phyloP scores from a whole-genome alignment of 345 rosid genomes.

The Dipteronia sinensis region DNA sequence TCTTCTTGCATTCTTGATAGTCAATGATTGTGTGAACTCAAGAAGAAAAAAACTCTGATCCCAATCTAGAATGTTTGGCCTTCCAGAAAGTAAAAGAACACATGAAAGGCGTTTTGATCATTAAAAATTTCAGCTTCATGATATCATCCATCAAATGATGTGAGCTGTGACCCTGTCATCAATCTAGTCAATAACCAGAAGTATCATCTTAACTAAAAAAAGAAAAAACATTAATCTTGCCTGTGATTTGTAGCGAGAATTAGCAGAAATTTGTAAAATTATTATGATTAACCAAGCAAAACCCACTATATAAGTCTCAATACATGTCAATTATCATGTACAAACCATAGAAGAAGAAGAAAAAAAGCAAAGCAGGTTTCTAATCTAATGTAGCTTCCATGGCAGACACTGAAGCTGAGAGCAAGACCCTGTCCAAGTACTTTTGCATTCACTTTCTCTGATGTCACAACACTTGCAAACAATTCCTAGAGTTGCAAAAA shows the following conservation, averaged over 20 bases:
- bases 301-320: background rate
- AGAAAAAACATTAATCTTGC: background rate
- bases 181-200: background rate
- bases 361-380: background rate
- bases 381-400: constrained; percentile 44
- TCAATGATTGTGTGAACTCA: background rate
- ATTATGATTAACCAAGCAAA: background rate
- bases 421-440: constrained; percentile 50
- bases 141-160: background rate
- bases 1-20: background rate
- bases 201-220: background rate
- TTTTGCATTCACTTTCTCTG: constrained; percentile 40
- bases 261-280: background rate
- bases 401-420: constrained; percentile 54
- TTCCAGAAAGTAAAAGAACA: background rate
- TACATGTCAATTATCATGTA: background rate
- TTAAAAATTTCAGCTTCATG: background rate
- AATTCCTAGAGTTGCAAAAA: constrained; percentile 52
- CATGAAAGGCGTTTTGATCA: background rate
- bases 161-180: background rate
- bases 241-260: background rate
- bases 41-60: background rate
- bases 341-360: background rate
- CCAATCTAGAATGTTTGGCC: background rate
- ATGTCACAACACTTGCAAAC: constrained; percentile 67